These are phyloP conservation scores for Centaurea solstitialis DNA, from an alignment of 129 eudicot genomes.

Conservation along the genomic window DNA sequence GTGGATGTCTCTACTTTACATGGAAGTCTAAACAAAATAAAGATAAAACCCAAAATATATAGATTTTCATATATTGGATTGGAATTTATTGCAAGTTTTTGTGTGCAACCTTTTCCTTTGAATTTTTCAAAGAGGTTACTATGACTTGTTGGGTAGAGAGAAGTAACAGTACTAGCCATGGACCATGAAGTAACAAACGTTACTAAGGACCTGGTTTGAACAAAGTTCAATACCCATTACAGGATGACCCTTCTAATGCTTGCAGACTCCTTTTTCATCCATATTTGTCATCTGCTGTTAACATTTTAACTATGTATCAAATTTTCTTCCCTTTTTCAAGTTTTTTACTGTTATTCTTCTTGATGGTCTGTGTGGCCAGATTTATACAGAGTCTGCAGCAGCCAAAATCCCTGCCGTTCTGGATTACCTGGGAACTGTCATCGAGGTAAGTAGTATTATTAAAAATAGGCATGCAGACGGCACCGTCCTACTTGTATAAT, in stretches of 20 bases:
- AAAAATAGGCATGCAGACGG: conserved; percentile 45
- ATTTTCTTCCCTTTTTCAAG: neutral
- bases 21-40: neutral
- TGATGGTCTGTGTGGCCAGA: conserved; percentile 45
- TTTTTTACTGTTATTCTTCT: conserved; percentile 7
- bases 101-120: neutral
- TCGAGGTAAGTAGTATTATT: conserved; percentile 57
- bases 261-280: conserved; percentile 7
- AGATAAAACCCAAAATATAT: neutral
- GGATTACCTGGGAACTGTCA: conserved; percentile 86
- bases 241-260: conserved; percentile 2
- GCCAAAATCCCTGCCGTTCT: conserved; percentile 97
- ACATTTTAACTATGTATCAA: neutral
- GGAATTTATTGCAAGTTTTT: neutral
- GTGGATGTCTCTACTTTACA: neutral
- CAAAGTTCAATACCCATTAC: neutral
- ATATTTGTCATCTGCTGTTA: neutral
- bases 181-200: neutral
- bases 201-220: neutral
- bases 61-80: too few species aligned
- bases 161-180: neutral
- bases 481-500: neutral
- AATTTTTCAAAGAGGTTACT: neutral
- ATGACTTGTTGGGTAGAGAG: neutral
- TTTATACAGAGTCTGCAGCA: conserved; percentile 90